Conservation (phyloP, 805 yeast genomes). For the Lachancea cidri region DNA sequence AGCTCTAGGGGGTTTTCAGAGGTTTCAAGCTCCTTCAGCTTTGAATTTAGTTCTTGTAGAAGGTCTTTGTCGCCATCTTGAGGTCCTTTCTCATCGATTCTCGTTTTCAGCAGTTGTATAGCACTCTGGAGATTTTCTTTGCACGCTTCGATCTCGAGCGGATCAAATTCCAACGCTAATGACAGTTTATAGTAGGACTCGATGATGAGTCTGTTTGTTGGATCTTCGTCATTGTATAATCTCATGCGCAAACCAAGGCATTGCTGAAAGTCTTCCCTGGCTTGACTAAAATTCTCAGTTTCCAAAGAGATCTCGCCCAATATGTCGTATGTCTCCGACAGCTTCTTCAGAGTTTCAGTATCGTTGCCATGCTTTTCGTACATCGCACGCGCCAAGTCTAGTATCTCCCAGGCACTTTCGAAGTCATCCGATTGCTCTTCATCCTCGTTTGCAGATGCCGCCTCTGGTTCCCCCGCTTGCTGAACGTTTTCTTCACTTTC, state of each 20-base stretch:
- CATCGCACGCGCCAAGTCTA: conserved; percentile 70
- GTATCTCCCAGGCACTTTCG: conserved; percentile 82
- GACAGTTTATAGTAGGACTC: conserved; percentile 81
- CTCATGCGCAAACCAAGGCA: conserved; percentile 38
- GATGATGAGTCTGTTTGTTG: conserved; percentile 50
- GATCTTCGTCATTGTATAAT: conserved; percentile 14
- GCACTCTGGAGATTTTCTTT: conserved; percentile 52
- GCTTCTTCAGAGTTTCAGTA: conserved; percentile 40
- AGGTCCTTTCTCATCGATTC: conserved; percentile 33
- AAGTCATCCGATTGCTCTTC: conserved; percentile 35
- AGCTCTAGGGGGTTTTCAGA: conserved; percentile 27
- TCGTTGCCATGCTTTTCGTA: conserved; percentile 36
- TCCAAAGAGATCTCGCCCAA: conserved; percentile 89
- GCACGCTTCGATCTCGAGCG: conserved; percentile 43
- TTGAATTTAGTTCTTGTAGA: conserved; percentile 50
- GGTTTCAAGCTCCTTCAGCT: conserved; percentile 49
- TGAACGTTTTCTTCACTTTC: conserved; percentile 8
- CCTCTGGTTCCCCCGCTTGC: conserved; percentile 1
- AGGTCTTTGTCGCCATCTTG: conserved; percentile 37
- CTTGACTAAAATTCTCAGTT: conserved; percentile 79
- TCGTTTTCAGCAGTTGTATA: conserved; percentile 41
- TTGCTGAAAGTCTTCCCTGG: conserved; percentile 60
- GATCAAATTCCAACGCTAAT: conserved; percentile 67
- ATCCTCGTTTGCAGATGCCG: too few relatives aligned
- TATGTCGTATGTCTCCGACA: conserved; percentile 71